phyloP scores from a whole-genome alignment of 352 stramenopile genomes.

The Phytophthora pluvialis region DNA sequence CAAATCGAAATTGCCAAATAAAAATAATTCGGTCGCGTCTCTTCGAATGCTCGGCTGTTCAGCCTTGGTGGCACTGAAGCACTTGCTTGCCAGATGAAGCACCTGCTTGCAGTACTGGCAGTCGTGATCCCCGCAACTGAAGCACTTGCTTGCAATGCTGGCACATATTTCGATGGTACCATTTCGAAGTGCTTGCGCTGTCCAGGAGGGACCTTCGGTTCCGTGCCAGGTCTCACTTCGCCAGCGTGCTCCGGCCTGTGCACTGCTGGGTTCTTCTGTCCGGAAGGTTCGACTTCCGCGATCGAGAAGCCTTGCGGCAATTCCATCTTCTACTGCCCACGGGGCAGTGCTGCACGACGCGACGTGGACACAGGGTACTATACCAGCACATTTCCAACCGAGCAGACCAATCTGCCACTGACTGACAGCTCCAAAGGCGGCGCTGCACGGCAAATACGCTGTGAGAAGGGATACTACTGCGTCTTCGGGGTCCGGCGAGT shows the following conservation, averaged over 20 bases:
- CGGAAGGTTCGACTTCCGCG: constrained; percentile 65
- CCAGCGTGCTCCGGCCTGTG: constrained; percentile 58
- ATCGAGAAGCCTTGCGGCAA: constrained; percentile 54
- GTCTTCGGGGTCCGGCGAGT: constrained; percentile 55
- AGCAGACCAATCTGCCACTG: constrained; percentile 11
- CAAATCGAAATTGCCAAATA: background rate
- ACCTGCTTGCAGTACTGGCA: too few species aligned
- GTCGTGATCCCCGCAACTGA: constrained; percentile 1
- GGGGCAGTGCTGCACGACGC: constrained; percentile 47
- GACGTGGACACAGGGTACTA: constrained; percentile 63
- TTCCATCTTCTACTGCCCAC: constrained; percentile 64
- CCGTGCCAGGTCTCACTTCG: constrained; percentile 41
- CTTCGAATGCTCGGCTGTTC: constrained; percentile 11
- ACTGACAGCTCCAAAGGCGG: constrained; percentile 4
- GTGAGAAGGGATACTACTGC: constrained; percentile 75
- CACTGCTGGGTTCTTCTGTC: constrained; percentile 59
- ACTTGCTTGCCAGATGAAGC: too few species aligned
- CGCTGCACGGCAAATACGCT: constrained; percentile 37
- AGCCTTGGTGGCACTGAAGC: constrained; percentile 9
- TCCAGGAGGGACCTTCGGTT: constrained; percentile 58
- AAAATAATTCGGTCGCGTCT: constrained; percentile 20
- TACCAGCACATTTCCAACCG: constrained; percentile 44
- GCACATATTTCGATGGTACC: constrained; percentile 49
- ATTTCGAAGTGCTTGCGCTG: constrained; percentile 55
- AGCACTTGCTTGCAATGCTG: constrained; percentile 49